A percentile compares a stretch with the other conserved stretches of the same genome.
Conservation (phyloP, 345 rosid genomes). For the Populus tremula region DNA sequence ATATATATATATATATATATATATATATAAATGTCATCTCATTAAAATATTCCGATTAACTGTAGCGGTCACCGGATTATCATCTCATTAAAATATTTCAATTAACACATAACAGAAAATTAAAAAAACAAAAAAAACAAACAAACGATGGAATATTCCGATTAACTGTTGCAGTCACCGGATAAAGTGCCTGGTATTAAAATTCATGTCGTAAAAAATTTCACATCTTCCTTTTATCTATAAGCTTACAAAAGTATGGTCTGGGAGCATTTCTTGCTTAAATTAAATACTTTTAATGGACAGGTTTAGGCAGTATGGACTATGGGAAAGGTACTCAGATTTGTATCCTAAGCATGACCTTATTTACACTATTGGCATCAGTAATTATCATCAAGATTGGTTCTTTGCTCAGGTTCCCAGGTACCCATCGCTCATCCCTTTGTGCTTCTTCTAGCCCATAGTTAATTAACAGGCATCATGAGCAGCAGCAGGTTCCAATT, state of each 20-base stretch:
- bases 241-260: neutral
- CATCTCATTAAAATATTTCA: too few relatives aligned
- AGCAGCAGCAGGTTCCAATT: too few relatives aligned
- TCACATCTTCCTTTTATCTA: neutral
- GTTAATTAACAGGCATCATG: neutral
- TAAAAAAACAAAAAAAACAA: too few relatives aligned
- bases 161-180: too few relatives aligned
- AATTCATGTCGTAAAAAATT: neutral
- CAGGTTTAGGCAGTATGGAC: conserved; percentile 80
- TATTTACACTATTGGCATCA: conserved; percentile 39
- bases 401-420: conserved; percentile 76
- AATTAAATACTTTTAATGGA: neutral
- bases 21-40: too few relatives aligned
- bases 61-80: too few relatives aligned
- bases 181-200: neutral
- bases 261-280: neutral
- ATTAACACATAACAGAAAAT: too few relatives aligned
- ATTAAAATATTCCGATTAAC: too few relatives aligned
- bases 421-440: conserved; percentile 22
- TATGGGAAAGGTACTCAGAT: conserved; percentile 66
- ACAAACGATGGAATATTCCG: too few relatives aligned
- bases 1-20: too few relatives aligned
- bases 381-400: conserved; percentile 58
- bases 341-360: conserved; percentile 55
- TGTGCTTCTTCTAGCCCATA: too few relatives aligned